A percentile compares a stretch with the other conserved stretches of the same genome.
These are phyloP conservation scores for Macrolepiota albuminosa DNA, from an alignment of 768 basidiomycete species.

Conservation along the genomic window DNA sequence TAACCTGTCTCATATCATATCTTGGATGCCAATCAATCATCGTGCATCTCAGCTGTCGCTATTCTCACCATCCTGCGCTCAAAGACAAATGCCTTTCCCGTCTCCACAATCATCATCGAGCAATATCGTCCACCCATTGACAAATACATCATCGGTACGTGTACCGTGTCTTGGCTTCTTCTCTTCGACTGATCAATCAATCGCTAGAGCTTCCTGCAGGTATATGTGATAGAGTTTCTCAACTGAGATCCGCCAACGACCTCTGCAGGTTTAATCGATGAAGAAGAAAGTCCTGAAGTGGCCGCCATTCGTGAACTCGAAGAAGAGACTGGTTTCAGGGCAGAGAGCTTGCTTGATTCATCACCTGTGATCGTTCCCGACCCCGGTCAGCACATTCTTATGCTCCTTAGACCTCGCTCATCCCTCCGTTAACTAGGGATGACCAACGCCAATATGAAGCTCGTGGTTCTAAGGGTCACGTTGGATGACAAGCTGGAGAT, in stretches of 20 bases:
- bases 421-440: conserved; percentile 53
- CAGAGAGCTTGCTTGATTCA: conserved; percentile 55
- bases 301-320: conserved; percentile 85
- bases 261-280: conserved; percentile 71
- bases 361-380: conserved; percentile 63
- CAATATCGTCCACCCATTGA: conserved; percentile 89
- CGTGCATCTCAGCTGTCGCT: conserved; percentile 60
- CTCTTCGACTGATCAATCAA: neutral
- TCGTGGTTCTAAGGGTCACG: conserved; percentile 66
- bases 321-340: conserved; percentile 90
- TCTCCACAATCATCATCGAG: conserved; percentile 82
- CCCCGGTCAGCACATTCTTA: conserved; percentile 47
- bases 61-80: conserved; percentile 79
- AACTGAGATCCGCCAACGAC: neutral
- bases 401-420: neutral
- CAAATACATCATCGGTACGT: conserved; percentile 65
- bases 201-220: conserved; percentile 35
- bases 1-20: too few relatives aligned
- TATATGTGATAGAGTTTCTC: conserved; percentile 1
- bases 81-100: conserved; percentile 62
- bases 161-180: neutral
- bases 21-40: neutral
- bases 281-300: conserved; percentile 73
- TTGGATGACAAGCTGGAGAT: conserved; percentile 63
- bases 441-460: conserved; percentile 91